Evolutionary conservation across 2,329 filamentous ascomycete genomes (phyloP).

Genomic region (Fusarium kyushuense): DNA sequence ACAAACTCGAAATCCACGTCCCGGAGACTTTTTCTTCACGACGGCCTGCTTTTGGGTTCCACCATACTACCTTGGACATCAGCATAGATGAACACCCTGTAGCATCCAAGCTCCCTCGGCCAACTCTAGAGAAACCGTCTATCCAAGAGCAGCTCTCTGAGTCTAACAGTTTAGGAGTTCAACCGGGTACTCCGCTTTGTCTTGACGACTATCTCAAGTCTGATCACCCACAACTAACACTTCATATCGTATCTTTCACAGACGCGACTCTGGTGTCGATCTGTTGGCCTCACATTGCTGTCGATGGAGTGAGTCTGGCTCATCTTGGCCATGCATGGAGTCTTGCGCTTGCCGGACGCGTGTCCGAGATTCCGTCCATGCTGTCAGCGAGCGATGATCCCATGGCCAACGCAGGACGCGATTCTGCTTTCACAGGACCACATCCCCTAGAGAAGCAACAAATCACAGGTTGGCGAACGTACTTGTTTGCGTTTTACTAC

Average conservation of each 20-base stretch:
- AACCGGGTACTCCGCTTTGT: neutral
- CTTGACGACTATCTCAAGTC: constrained; percentile 16
- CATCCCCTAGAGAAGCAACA: neutral
- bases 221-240: constrained; percentile 16
- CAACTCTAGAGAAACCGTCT: constrained; percentile 18
- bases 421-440: neutral
- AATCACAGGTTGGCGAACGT: constrained; percentile 7
- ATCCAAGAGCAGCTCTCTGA: neutral
- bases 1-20: constrained; percentile 51
- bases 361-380: constrained; percentile 1
- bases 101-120: constrained; percentile 53
- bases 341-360: constrained; percentile 9
- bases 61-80: constrained; percentile 53
- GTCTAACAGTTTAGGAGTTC: neutral
- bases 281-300: constrained; percentile 21
- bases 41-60: constrained; percentile 57
- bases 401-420: constrained; percentile 12
- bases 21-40: constrained; percentile 47
- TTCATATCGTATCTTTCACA: constrained; percentile 20
- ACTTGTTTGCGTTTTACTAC: constrained; percentile 2
- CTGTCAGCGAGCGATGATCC: constrained; percentile 11
- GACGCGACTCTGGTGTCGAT: constrained; percentile 27
- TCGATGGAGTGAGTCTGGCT: constrained; percentile 12
- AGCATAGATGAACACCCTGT: constrained; percentile 57
- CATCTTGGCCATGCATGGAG: constrained; percentile 18